Evolutionary conservation across 1,284 basidiomycete genomes (phyloP).

Genomic region (Puccinia polysora): DNA sequence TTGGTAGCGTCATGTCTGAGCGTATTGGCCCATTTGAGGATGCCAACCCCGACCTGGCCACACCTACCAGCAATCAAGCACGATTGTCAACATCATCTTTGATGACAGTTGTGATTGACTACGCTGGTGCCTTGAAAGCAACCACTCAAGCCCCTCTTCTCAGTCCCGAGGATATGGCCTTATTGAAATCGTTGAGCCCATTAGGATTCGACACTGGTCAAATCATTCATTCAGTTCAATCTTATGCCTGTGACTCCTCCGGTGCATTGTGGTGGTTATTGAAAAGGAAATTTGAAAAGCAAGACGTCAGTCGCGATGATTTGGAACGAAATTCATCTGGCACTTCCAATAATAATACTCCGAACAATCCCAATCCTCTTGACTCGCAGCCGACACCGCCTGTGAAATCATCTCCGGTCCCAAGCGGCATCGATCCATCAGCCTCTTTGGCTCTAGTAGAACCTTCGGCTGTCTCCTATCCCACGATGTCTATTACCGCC

Average conservation of each 20-base stretch:
- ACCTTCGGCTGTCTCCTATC: too few relatives aligned
- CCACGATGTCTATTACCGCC: not conserved
- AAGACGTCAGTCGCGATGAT: slow-evolving; percentile 23
- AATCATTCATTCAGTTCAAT: slow-evolving; percentile 83
- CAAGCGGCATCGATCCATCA: too few relatives aligned
- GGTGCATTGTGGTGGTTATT: slow-evolving; percentile 97
- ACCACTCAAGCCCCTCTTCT: slow-evolving; percentile 26
- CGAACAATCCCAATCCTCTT: not conserved
- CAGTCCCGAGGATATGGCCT: slow-evolving; percentile 63
- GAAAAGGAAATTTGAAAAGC: slow-evolving; percentile 63
- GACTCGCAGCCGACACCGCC: slow-evolving; percentile 1
- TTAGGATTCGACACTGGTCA: slow-evolving; percentile 91
- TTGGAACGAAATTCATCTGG: slow-evolving; percentile 1
- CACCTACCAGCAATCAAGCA: slow-evolving; percentile 65
- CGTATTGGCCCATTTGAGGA: slow-evolving; percentile 53
- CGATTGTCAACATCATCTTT: slow-evolving; percentile 74
- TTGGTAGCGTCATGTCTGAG: slow-evolving; percentile 67
- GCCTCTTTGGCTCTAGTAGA: too few relatives aligned
- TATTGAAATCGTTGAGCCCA: slow-evolving; percentile 69
- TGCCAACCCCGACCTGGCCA: slow-evolving; percentile 60
- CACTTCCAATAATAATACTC: slow-evolving; percentile 1
- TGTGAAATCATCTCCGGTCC: not conserved
- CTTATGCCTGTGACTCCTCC: slow-evolving; percentile 84
- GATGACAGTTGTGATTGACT: slow-evolving; percentile 29
- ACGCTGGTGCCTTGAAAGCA: slow-evolving; percentile 30